A percentile compares a stretch with the other conserved stretches of the same genome.
phyloP scores from a whole-genome alignment of 1,284 basidiomycete species.

The Clitocybe nebularis region DNA sequence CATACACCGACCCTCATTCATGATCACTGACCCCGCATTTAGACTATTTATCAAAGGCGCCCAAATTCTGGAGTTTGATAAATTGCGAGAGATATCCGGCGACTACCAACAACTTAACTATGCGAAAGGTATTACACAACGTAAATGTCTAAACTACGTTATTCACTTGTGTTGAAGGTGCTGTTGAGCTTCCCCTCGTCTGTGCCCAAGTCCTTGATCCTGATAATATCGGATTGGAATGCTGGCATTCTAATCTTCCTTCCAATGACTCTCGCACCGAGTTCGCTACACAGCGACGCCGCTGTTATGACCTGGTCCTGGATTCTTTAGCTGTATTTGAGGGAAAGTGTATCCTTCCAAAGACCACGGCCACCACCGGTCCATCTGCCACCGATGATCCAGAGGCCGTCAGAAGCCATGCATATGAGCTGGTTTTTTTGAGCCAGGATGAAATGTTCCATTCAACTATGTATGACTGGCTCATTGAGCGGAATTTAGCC shows the following conservation, averaged over 20 bases:
- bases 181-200: constrained; percentile 81
- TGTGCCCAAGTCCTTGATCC: constrained; percentile 83
- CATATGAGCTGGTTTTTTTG: constrained; percentile 79
- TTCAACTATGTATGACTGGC: constrained; percentile 92
- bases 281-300: constrained; percentile 58
- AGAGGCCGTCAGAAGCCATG: constrained; percentile 66
- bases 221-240: constrained; percentile 74
- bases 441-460: constrained; percentile 93
- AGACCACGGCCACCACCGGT: constrained; percentile 20
- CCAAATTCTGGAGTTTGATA: constrained; percentile 79
- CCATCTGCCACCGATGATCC: constrained; percentile 42
- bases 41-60: constrained; percentile 89
- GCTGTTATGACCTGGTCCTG: constrained; percentile 82
- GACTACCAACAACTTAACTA: constrained; percentile 86
- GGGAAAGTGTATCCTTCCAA: constrained; percentile 41
- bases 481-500: constrained; percentile 74
- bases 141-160: constrained; percentile 1
- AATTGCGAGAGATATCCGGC: constrained; percentile 78
- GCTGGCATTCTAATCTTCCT: constrained; percentile 68
- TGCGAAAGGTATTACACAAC: constrained; percentile 56
- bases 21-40: constrained; percentile 9
- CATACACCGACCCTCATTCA: constrained; percentile 5
- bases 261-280: constrained; percentile 58
- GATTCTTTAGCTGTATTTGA: constrained; percentile 83
- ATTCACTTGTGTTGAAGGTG: constrained; percentile 44